Evolutionary conservation across 2,329 filamentous ascomycete genomes (phyloP), one percentile per base, ranked within the genome.

Genomic region (Cladorrhinum sp.): DNA sequence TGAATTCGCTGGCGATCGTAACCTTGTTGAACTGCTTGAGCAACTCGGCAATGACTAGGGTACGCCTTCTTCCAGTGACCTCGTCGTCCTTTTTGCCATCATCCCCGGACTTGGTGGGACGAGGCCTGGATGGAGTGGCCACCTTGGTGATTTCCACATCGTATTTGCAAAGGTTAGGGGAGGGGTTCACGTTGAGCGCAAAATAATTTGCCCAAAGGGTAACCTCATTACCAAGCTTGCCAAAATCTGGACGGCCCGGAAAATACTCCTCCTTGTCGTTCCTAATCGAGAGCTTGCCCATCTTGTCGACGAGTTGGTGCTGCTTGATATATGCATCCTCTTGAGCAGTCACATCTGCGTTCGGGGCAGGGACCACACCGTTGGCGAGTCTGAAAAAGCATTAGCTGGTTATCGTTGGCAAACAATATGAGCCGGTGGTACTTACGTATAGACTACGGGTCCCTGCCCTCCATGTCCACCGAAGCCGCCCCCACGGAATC

Each of bases 181-280:
- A 66, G 45, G 75, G 74, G 7, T n/a, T n/a, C n/a, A 80, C 64
- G 6, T 73, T 67, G 52, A 85, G 60, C 1, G 71, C 71, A 65
- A 83, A 85, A 65, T 81, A 85, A 68, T 86, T 85, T 3, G 81
- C 74, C 80, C 81, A 85, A 0, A 85, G 72, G 1, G 72, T 66
- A 2, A 82, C 76, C 0, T 68, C 50, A 1, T 51, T 69, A 3
- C 83, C 83, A 4, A 64, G 65, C 2, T 68, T 75, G 20, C 82
- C 81, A 63, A 78, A 85, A 1, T 76, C 77, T 20, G 83, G 83
- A 2, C 83, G 77, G 7, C 68, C 59, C 2, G 82, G 80, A 51
- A 85, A 75, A 18, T 76, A 61, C 20, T 64, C 65, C 9, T 27
- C 22, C n/a, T 22, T 22, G 2, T 55, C 36, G 1, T 27, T 51